Evolutionary conservation across 257 asterid species (phyloP), one percentile per base, ranked within the genome.

Genomic region (Ehretia macrophylla): DNA sequence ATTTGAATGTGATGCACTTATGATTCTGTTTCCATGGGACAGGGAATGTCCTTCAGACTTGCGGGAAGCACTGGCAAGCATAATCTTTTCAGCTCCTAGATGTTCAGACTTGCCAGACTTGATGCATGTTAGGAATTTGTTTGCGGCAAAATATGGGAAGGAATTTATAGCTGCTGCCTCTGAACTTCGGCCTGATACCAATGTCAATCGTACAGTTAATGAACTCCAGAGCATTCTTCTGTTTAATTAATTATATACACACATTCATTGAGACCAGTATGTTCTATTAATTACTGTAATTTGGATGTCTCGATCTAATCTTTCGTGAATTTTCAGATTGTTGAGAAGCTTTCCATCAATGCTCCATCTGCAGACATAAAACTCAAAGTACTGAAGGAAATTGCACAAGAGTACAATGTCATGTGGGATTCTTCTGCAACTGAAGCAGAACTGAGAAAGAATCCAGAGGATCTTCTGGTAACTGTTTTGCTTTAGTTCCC

Each of bases 401-500:
- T 88, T 52, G 85, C 90, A 4, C 59, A 44, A 17, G 96, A 88
- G 70, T 72, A 83, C 70, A 75, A 64, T 17, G 68, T 92, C 62
- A 67, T 60, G 9, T 92, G 97, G 99, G 87, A 92, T 74, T 81
- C 94, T 32, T 69, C 95, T 49, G 67, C 70, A 64, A 88, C 96
- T 16, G 97, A 84, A 72, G 70, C 72, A 49, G 97, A 83, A 80
- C 73, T 92, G 67, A 58, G 73, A 73, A 92, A 79, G 65, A 88
- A 80, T 52, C 89, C 91, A 0, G 99, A 92, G 85, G 99, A 92
- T 72, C 96, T 92, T 55, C 76, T 92, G 90, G 99, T 89, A 89
- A 48, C 19, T 45, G 17, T 59, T 47, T 60, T 54, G 22, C 23
- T 62, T 59, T 56, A 8, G 22, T 59, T 48, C 8, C 17, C 27